These are phyloP conservation scores for Digitaria exilis DNA, from an alignment of 202 grass and related monocot genomes.

Conservation along the genomic window DNA sequence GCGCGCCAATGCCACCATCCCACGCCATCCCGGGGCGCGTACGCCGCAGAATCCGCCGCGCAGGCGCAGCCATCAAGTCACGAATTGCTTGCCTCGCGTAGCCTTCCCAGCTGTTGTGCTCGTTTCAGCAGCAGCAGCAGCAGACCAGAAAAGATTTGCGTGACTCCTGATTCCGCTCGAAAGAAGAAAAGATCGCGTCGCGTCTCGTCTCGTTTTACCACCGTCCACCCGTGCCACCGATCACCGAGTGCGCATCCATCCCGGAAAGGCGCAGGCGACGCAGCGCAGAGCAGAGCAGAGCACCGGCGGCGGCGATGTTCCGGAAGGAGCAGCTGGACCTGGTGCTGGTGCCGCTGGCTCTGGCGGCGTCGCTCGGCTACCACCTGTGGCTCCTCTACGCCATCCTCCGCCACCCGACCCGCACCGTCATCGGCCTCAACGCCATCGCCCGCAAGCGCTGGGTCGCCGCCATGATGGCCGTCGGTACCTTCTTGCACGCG, in stretches of 20 bases:
- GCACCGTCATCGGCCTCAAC: constrained; percentile 82
- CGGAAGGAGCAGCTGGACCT: constrained; percentile 66
- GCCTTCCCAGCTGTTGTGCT: not conserved
- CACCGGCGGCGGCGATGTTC: constrained; percentile 18
- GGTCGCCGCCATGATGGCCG: constrained; percentile 74
- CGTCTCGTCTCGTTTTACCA: not conserved
- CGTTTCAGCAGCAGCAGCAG: not conserved
- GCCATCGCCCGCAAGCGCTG: constrained; percentile 67
- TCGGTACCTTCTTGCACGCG: constrained; percentile 27
- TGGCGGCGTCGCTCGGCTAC: constrained; percentile 52
- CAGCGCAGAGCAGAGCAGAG: too few species aligned
- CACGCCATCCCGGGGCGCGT: not conserved
- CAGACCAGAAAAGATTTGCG: not conserved
- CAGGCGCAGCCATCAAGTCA: not conserved
- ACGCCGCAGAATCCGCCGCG: not conserved
- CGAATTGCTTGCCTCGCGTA: not conserved
- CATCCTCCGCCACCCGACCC: constrained; percentile 50
- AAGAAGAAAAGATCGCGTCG: not conserved
- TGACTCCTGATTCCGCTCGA: not conserved
- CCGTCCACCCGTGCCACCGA: not conserved
- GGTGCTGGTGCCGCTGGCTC: constrained; percentile 68
- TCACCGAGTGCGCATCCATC: too few species aligned
- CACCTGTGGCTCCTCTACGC: constrained; percentile 66
- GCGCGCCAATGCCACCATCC: not conserved
- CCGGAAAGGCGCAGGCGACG: not conserved